Evolutionary conservation across 225 moss, liverwort and hornwort genomes (phyloP).

Genomic region (Asterella californica): DNA sequence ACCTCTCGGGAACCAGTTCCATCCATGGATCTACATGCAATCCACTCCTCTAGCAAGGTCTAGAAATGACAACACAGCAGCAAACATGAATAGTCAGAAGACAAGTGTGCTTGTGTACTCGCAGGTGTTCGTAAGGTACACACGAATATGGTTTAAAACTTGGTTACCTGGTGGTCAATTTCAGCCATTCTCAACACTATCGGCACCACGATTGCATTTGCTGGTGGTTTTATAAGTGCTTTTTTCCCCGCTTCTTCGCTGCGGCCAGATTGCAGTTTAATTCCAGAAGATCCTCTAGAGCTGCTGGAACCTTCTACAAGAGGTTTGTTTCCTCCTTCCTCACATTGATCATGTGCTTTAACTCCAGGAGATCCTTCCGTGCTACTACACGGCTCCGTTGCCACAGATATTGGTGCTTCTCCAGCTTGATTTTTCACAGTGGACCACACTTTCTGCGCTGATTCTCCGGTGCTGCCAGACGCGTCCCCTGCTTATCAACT

Average conservation of each 20-base stretch:
- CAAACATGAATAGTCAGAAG: not conserved
- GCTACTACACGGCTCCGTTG: conserved; percentile 11
- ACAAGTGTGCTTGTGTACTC: not conserved
- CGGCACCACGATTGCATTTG: conserved; percentile 87
- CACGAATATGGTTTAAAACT: not conserved
- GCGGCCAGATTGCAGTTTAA: conserved; percentile 7
- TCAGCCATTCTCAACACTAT: conserved; percentile 92
- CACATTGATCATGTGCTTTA: conserved; percentile 3
- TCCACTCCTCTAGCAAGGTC: conserved; percentile 96
- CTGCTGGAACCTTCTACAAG: conserved; percentile 13
- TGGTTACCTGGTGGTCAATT: conserved; percentile 74
- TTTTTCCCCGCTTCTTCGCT: conserved; percentile 18
- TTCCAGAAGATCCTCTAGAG: not conserved
- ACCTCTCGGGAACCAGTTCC: conserved; percentile 56
- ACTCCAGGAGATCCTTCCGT: not conserved
- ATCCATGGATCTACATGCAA: conserved; percentile 66
- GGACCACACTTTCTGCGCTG: not conserved
- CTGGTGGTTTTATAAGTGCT: conserved; percentile 25
- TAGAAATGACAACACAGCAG: conserved; percentile 20
- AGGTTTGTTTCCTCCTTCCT: conserved; percentile 4
- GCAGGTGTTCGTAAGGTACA: not conserved
- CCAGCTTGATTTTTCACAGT: not conserved
- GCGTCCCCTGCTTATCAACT: not conserved
- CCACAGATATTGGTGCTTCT: not conserved
- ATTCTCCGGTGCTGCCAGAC: not conserved